These are phyloP conservation scores for Crithidia acanthocephali DNA, from an alignment of 208 protist species.

Conservation along the genomic window DNA sequence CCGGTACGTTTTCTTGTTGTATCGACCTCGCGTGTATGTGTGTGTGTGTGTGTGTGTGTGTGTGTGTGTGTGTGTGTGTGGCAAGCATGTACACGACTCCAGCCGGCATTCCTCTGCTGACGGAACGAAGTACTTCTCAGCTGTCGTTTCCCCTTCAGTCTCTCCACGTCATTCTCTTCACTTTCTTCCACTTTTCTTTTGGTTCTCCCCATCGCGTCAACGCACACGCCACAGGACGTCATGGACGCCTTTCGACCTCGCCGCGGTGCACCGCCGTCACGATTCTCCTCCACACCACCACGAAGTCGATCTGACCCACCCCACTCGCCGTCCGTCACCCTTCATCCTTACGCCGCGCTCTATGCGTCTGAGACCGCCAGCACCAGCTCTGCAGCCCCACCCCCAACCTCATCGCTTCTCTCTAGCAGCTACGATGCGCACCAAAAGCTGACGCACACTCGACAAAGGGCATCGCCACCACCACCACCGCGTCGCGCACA, in stretches of 20 bases:
- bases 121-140: too few relatives aligned
- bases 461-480: not conserved
- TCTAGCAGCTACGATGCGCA: not conserved
- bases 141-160: too few relatives aligned
- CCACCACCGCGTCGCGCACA: not conserved
- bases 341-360: not conserved
- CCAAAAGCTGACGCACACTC: not conserved
- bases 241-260: slow-evolving; percentile 1
- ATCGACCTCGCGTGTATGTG: too few relatives aligned
- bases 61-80: not conserved
- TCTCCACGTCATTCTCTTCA: slow-evolving; percentile 16
- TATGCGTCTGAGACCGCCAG: not conserved
- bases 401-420: not conserved
- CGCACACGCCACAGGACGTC: not conserved
- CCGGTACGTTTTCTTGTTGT: too few relatives aligned
- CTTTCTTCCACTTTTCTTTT: slow-evolving; percentile 5
- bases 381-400: not conserved
- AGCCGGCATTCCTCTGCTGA: too few relatives aligned
- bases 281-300: not conserved
- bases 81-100: too few relatives aligned
- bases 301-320: not conserved
- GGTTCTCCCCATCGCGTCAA: not conserved
- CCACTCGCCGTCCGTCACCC: not conserved
- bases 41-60: too few relatives aligned
- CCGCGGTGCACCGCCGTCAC: not conserved